Evolutionary conservation across 148 eudicot genomes (phyloP).

Genomic region (Suaeda aralocaspica): DNA sequence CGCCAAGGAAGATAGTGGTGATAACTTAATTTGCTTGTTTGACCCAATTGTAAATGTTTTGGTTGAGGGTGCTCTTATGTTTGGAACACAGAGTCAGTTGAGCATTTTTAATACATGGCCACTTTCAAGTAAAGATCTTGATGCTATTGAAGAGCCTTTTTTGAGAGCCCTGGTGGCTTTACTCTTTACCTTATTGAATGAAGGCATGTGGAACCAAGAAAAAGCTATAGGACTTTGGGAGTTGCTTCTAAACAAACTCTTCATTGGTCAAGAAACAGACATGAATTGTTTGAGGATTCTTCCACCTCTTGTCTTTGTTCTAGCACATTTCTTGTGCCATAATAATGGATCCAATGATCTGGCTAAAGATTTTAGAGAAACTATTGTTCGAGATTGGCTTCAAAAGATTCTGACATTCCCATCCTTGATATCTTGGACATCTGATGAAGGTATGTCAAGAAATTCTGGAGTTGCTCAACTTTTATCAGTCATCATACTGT

Average conservation of each 20-base stretch:
- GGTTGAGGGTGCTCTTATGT: conserved; percentile 80
- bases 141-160: conserved; percentile 59
- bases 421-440: conserved; percentile 56
- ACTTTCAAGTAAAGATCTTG: conserved; percentile 54
- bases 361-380: conserved; percentile 30
- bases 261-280: conserved; percentile 54
- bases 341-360: conserved; percentile 25
- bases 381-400: conserved; percentile 66
- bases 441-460: conserved; percentile 60
- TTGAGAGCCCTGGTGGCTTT: conserved; percentile 69
- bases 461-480: not conserved
- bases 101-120: conserved; percentile 46
- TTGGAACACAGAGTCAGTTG: conserved; percentile 43
- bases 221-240: conserved; percentile 50
- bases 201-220: conserved; percentile 53
- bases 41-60: conserved; percentile 53
- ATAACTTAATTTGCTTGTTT: conserved; percentile 29
- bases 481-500: not conserved
- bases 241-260: conserved; percentile 57
- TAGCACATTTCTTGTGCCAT: conserved; percentile 44
- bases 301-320: conserved; percentile 53
- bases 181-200: conserved; percentile 48
- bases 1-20: conserved; percentile 30
- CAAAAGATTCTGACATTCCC: conserved; percentile 54
- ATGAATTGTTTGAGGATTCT: conserved; percentile 64